Percentiles rank a stretch among this genome's conserved stretches.
Evolutionary conservation across 805 yeast genomes (phyloP).

Genomic region (Kazachstania kunashirensis): DNA sequence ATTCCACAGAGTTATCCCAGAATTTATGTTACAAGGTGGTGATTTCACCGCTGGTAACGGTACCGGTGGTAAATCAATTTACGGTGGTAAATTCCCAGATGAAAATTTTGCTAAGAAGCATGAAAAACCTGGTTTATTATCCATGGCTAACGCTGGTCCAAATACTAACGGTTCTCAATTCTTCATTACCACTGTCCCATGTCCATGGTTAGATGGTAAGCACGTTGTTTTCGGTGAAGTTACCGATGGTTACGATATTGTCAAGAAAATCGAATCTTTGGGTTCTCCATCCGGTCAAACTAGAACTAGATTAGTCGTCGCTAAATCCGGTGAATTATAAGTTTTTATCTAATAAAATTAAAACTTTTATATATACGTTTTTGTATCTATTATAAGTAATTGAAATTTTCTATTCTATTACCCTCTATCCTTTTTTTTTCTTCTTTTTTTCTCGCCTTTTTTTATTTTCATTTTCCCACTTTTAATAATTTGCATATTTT

Average conservation of each 20-base stretch:
- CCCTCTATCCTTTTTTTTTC: neutral
- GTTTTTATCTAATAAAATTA: no score
- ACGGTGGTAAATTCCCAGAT: slow-evolving; percentile 66
- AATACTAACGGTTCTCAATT: slow-evolving; percentile 97
- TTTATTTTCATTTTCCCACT: no score
- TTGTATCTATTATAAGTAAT: no score
- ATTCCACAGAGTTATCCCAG: slow-evolving; percentile 96
- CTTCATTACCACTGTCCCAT: slow-evolving; percentile 83
- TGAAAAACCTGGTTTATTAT: slow-evolving; percentile 70
- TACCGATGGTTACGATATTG: slow-evolving; percentile 71
- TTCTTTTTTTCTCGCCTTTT: no score
- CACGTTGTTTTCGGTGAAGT: slow-evolving; percentile 96
- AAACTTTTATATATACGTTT: no score
- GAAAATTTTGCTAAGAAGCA: slow-evolving; percentile 71
- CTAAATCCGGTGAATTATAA: slow-evolving; percentile 40
- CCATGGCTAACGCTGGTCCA: slow-evolving; percentile 98
- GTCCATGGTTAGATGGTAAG: slow-evolving; percentile 87
- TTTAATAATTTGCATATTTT: no score
- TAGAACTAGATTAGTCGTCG: slow-evolving; percentile 54
- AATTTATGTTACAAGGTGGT: slow-evolving; percentile 98
- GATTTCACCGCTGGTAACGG: slow-evolving; percentile 91
- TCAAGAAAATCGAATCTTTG: slow-evolving; percentile 70
- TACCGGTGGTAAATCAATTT: slow-evolving; percentile 91
- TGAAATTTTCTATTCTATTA: neutral
- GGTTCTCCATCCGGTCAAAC: slow-evolving; percentile 74